phyloP scores from a whole-genome alignment of 768 basidiomycete species.

The Gautieria morchelliformis region DNA sequence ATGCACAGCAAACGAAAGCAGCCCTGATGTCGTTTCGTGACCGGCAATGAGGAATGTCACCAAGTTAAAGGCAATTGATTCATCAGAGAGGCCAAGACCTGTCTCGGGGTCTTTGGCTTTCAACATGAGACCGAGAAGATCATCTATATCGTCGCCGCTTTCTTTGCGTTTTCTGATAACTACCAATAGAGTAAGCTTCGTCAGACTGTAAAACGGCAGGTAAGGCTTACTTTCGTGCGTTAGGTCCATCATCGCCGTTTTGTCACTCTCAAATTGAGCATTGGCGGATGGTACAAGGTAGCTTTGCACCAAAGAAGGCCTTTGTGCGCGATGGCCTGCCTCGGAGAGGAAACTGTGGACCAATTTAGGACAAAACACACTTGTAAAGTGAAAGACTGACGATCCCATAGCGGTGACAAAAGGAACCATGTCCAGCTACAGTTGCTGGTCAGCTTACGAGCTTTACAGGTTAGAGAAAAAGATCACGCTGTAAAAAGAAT shows the following conservation, averaged over 20 bases:
- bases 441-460: neutral
- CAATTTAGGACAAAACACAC: neutral
- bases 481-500: constrained; percentile 34
- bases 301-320: constrained; percentile 25
- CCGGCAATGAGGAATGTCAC: constrained; percentile 41
- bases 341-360: constrained; percentile 30
- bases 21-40: constrained; percentile 31
- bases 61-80: constrained; percentile 33
- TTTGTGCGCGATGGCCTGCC: constrained; percentile 24
- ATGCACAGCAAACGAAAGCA: neutral
- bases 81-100: constrained; percentile 30
- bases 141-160: constrained; percentile 31
- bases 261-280: constrained; percentile 32
- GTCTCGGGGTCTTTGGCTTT: constrained; percentile 35
- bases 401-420: constrained; percentile 31
- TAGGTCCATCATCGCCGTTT: constrained; percentile 32
- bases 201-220: neutral
- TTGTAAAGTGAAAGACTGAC: neutral
- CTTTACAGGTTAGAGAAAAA: neutral
- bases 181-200: constrained; percentile 9
- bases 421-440: constrained; percentile 25
- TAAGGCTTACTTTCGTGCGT: constrained; percentile 26
- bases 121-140: constrained; percentile 39
- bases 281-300: constrained; percentile 25
- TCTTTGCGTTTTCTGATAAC: constrained; percentile 31